Percentiles rank a stretch among this genome's conserved stretches.
Evolutionary conservation across 495 filamentous ascomycete genomes (phyloP).

Genomic region (Daldinia vernicosa): DNA sequence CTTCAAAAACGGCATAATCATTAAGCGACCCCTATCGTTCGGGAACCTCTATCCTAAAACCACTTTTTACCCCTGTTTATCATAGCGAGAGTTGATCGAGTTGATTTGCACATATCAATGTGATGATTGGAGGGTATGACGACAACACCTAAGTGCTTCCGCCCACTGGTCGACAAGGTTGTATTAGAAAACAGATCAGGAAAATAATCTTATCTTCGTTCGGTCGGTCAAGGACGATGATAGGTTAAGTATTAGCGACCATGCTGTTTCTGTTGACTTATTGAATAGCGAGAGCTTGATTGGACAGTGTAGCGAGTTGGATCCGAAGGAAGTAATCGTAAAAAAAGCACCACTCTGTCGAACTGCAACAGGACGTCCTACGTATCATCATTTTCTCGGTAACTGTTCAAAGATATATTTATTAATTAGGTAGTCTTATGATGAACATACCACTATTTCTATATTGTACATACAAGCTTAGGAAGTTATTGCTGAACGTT

Average conservation of each 20-base stretch:
- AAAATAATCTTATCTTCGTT: constrained; percentile 13
- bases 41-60: not conserved
- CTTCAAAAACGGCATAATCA: not conserved
- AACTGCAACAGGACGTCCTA: constrained; percentile 11
- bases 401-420: not conserved
- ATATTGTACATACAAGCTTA: not conserved
- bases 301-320: constrained; percentile 30
- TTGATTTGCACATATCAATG: constrained; percentile 10
- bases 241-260: constrained; percentile 18
- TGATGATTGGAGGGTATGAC: constrained; percentile 38
- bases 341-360: constrained; percentile 17
- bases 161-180: constrained; percentile 26
- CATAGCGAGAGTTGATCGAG: not conserved
- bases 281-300: constrained; percentile 29
- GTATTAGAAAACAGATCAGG: constrained; percentile 31
- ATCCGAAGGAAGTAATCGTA: constrained; percentile 34
- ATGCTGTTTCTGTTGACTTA: constrained; percentile 23
- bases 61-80: not conserved
- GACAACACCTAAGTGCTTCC: constrained; percentile 20
- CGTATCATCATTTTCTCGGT: not conserved
- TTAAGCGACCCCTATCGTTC: not conserved
- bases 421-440: not conserved
- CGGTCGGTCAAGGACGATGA: constrained; percentile 26
- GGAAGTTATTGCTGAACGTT: not conserved
- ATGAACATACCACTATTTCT: not conserved